Evolutionary conservation across 2,329 filamentous ascomycete genomes (phyloP).

Genomic region (Helicocarpus griseus): DNA sequence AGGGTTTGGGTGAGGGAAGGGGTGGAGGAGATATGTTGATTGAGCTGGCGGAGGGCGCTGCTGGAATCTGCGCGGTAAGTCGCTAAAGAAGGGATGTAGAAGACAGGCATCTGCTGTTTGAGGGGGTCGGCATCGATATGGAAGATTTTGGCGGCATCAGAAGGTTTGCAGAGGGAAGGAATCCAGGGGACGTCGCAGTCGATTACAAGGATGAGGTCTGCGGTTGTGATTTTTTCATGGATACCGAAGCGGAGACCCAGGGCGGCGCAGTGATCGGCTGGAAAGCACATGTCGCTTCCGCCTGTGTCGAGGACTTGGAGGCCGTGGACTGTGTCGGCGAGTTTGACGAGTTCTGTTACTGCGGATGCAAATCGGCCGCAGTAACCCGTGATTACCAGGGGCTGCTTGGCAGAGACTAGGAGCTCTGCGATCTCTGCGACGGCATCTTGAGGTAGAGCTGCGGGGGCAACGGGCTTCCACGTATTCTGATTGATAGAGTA

Average conservation of each 20-base stretch:
- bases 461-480: slow-evolving; percentile 62
- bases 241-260: slow-evolving; percentile 64
- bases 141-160: slow-evolving; percentile 47
- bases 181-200: slow-evolving; percentile 95
- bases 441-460: slow-evolving; percentile 46
- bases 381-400: slow-evolving; percentile 43
- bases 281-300: slow-evolving; percentile 45
- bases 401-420: slow-evolving; percentile 38
- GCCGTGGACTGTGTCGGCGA: slow-evolving; percentile 40
- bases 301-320: slow-evolving; percentile 44
- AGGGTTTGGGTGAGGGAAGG: slow-evolving; percentile 35
- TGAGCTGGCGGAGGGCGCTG: slow-evolving; percentile 60
- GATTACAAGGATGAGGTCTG: slow-evolving; percentile 75
- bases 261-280: slow-evolving; percentile 43
- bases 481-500: slow-evolving; percentile 58
- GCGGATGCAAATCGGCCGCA: slow-evolving; percentile 37
- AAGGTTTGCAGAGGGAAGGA: slow-evolving; percentile 59
- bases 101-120: slow-evolving; percentile 64
- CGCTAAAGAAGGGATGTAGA: slow-evolving; percentile 57
- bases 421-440: slow-evolving; percentile 35
- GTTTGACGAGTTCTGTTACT: slow-evolving; percentile 34
- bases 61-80: slow-evolving; percentile 59
- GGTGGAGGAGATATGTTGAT: slow-evolving; percentile 46
- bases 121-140: slow-evolving; percentile 59
- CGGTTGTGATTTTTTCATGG: slow-evolving; percentile 62